Percentiles rank a stretch among this genome's conserved stretches.
phyloP scores from a whole-genome alignment of 768 basidiomycete genomes.

The Galerina sulciceps region DNA sequence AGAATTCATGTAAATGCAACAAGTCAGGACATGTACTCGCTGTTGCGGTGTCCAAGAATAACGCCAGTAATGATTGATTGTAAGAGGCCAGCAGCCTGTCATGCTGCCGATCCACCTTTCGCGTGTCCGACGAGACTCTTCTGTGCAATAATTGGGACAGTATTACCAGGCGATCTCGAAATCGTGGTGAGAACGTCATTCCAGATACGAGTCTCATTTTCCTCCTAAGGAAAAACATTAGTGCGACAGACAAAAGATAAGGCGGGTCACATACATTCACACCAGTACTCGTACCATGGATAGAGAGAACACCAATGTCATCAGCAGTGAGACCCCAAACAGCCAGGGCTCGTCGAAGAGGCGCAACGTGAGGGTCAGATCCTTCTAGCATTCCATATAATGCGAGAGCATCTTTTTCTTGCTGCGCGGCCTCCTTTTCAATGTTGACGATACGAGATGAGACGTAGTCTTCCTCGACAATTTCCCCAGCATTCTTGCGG shows the following conservation, averaged over 20 bases:
- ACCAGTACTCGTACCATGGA: constrained; percentile 87
- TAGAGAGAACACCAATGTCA: constrained; percentile 88
- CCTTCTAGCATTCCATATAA: constrained; percentile 97
- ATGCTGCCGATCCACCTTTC: constrained; percentile 98
- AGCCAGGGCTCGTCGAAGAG: constrained; percentile 93
- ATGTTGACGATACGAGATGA: constrained; percentile 79
- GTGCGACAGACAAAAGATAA: constrained; percentile 7
- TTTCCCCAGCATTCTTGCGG: constrained; percentile 55
- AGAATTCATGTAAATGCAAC: neutral
- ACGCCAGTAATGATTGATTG: constrained; percentile 86
- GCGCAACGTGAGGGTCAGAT: constrained; percentile 81
- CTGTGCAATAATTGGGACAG: constrained; percentile 96
- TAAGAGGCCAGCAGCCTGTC: constrained; percentile 92
- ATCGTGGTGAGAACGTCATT: constrained; percentile 92
- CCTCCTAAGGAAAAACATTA: constrained; percentile 65
- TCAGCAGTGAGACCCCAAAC: constrained; percentile 96
- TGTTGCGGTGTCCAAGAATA: constrained; percentile 94
- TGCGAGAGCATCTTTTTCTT: constrained; percentile 92
- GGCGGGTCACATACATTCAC: constrained; percentile 61
- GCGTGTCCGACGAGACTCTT: constrained; percentile 97
- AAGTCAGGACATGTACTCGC: constrained; percentile 75
- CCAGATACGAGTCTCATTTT: constrained; percentile 98
- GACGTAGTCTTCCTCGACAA: constrained; percentile 70
- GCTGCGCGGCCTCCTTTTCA: constrained; percentile 87
- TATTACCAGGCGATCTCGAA: constrained; percentile 90